phyloP scores from a whole-genome alignment of 305 asterid genomes.

The Fraxinus floribunda region DNA sequence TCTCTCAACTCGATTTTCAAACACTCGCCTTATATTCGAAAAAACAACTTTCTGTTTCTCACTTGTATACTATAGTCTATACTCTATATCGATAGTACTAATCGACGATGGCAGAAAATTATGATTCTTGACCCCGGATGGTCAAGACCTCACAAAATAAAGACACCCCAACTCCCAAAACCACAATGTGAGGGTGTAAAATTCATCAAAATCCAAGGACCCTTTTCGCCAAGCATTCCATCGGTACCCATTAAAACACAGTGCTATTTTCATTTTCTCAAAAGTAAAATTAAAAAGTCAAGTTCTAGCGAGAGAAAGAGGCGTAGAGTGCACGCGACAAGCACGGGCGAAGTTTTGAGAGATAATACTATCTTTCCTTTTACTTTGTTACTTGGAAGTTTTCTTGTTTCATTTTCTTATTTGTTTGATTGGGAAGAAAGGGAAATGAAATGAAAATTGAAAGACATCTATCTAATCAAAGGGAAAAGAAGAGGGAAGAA shows the following conservation, averaged over 20 bases:
- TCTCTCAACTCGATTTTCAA: background rate
- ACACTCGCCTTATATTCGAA: background rate
- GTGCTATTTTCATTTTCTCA: background rate
- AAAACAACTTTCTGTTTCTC: background rate
- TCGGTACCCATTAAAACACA: background rate
- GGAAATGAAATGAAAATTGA: background rate
- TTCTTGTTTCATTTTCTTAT: background rate
- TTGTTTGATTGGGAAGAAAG: conserved; percentile 17
- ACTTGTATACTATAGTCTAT: background rate
- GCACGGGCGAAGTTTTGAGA: conserved; percentile 37
- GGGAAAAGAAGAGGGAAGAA: conserved; percentile 16
- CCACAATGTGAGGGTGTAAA: background rate
- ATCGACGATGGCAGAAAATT: background rate
- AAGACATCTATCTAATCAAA: conserved; percentile 16
- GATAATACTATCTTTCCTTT: background rate
- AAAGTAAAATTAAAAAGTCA: background rate
- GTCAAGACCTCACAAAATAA: background rate
- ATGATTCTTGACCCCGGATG: background rate
- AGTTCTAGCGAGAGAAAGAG: background rate
- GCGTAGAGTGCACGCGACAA: conserved; percentile 46
- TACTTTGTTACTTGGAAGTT: conserved; percentile 11
- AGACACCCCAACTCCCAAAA: background rate
- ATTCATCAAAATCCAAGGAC: background rate
- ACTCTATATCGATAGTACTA: background rate
- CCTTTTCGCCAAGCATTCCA: background rate